phyloP scores from a whole-genome alignment of 306 rosid genomes.

The Vachellia collinsii region DNA sequence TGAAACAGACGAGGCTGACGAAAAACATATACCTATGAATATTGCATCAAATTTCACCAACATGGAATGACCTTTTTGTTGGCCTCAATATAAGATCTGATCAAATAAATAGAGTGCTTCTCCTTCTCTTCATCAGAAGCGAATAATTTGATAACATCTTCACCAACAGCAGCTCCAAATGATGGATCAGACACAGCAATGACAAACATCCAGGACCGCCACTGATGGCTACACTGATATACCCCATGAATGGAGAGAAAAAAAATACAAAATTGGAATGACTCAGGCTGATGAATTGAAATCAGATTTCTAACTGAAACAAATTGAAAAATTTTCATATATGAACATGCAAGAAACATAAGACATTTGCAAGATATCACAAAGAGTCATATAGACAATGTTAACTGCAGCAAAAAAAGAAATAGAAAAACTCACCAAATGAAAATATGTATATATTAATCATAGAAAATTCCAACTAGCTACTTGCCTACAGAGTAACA shows the following conservation, averaged over 20 bases:
- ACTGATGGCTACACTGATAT: constrained; percentile 63
- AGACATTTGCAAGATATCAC: background rate
- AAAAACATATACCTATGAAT: background rate
- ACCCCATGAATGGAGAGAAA: constrained; percentile 43
- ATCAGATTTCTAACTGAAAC: background rate
- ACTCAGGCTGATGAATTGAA: background rate
- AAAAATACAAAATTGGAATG: too few relatives aligned
- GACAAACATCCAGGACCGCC: too few relatives aligned
- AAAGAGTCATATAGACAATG: too few relatives aligned
- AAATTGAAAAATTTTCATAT: too few relatives aligned
- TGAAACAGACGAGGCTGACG: too few relatives aligned
- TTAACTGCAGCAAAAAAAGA: too few relatives aligned
- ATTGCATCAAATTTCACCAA: background rate
- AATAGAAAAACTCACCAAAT: too few relatives aligned
- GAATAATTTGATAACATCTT: too few relatives aligned
- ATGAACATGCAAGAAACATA: background rate
- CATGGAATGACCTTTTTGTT: constrained; percentile 56
- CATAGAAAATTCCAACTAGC: too few relatives aligned
- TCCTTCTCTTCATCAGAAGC: too few relatives aligned
- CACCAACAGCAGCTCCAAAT: constrained; percentile 62
- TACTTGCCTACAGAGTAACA: too few relatives aligned
- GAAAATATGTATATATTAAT: too few relatives aligned
- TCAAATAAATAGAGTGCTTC: constrained; percentile 57
- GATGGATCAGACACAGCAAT: constrained; percentile 74
- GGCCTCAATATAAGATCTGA: constrained; percentile 71